phyloP scores from a whole-genome alignment of 2,329 filamentous ascomycete genomes.

The Colletotrichum sp. region DNA sequence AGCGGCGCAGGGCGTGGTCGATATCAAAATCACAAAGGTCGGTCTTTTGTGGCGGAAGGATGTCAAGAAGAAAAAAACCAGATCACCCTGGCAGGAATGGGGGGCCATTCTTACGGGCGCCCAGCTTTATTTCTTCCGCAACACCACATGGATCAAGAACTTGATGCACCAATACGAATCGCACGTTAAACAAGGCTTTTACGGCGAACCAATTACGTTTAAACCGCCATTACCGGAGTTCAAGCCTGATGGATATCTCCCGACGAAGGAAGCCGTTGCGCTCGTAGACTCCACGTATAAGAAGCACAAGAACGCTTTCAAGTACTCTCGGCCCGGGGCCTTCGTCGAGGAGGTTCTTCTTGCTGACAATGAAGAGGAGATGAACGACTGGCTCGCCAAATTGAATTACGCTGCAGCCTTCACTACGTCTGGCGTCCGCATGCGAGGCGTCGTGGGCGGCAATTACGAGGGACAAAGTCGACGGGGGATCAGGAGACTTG shows the following conservation, averaged over 20 bases:
- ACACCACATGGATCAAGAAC: slow-evolving; percentile 89
- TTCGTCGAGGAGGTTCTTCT: slow-evolving; percentile 84
- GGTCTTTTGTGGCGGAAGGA: slow-evolving; percentile 95
- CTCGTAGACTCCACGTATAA: slow-evolving; percentile 86
- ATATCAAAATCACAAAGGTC: slow-evolving; percentile 97
- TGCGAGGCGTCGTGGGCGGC: slow-evolving; percentile 84
- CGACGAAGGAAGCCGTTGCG: slow-evolving; percentile 90
- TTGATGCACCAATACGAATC: slow-evolving; percentile 87
- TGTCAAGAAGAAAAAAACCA: slow-evolving; percentile 87
- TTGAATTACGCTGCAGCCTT: slow-evolving; percentile 97
- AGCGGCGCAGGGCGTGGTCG: slow-evolving; percentile 89
- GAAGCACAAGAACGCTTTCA: slow-evolving; percentile 94
- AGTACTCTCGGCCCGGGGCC: slow-evolving; percentile 85
- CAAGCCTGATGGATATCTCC: slow-evolving; percentile 92
- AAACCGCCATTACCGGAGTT: slow-evolving; percentile 89
- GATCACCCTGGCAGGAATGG: slow-evolving; percentile 99
- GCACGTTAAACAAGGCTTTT: slow-evolving; percentile 79
- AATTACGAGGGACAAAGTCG: slow-evolving; percentile 83
- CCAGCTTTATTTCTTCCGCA: slow-evolving; percentile 95
- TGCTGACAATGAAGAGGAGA: slow-evolving; percentile 86
- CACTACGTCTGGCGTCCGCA: slow-evolving; percentile 86
- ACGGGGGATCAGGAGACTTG: slow-evolving; percentile 74
- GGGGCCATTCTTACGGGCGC: slow-evolving; percentile 96
- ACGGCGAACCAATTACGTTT: slow-evolving; percentile 82
- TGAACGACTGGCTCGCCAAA: slow-evolving; percentile 96